Conservation (phyloP, 768 basidiomycete species). For the Phaeotremella fagi region DNA sequence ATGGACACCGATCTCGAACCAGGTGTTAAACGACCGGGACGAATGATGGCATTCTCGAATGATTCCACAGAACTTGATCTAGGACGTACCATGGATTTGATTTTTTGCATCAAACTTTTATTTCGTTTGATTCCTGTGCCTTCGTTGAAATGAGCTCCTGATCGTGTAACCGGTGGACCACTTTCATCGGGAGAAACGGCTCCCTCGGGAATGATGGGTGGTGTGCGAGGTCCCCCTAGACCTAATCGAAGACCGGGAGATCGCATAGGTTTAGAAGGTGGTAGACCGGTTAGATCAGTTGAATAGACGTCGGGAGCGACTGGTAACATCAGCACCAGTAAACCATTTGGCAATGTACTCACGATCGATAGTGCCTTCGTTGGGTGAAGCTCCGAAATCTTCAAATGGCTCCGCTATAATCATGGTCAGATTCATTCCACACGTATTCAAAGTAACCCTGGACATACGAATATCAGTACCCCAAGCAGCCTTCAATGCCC, state of each 20-base stretch:
- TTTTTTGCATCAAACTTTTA: constrained; percentile 48
- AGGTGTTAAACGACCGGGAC: constrained; percentile 2
- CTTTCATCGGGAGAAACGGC: constrained; percentile 22
- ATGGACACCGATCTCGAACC: constrained; percentile 1
- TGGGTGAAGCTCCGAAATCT: constrained; percentile 42
- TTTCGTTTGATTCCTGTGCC: constrained; percentile 42
- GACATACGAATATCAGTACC: constrained; percentile 46
- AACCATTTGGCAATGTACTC: constrained; percentile 19
- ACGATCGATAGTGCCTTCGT: constrained; percentile 30
- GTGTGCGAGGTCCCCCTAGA: constrained; percentile 13
- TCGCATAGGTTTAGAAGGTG: constrained; percentile 18
- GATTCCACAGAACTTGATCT: constrained; percentile 28
- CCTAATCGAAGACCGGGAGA: constrained; percentile 38
- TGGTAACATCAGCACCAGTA: constrained; percentile 1
- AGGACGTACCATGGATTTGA: constrained; percentile 48
- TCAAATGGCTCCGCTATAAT: constrained; percentile 46
- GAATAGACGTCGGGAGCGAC: constrained; percentile 24
- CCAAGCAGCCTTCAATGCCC: constrained; percentile 48
- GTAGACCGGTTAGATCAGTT: constrained; percentile 14
- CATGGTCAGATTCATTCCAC: constrained; percentile 1
- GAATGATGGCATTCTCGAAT: neutral
- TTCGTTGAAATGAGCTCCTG: neutral
- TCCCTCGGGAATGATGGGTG: constrained; percentile 18
- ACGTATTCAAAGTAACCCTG: neutral
- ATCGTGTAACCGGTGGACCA: constrained; percentile 2